Base-by-base conservation (phyloP, 139 green algal genomes). In the Axilococcus clingmanii region DNA sequence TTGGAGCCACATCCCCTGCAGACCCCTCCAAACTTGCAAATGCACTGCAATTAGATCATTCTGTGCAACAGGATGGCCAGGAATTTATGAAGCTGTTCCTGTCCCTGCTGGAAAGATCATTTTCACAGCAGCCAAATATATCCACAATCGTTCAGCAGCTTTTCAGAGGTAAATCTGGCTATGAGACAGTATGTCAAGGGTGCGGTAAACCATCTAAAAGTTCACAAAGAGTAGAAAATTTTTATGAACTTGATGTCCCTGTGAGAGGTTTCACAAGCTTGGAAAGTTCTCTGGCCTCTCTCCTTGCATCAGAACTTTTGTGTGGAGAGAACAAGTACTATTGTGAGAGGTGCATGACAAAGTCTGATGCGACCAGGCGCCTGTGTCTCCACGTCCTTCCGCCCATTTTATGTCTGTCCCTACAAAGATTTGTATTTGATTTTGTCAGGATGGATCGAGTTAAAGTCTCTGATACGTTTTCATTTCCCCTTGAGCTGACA, bases 21-120 rank as follows among this genome's bases (percentile, higher is more conserved):
- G 80, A 94, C 62, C 83, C 85, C 4, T 51, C 48, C 2, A 37
- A 45, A 0, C 81, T 95, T 51, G 80, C 74, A 6, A 42, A 54
- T 2, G 52, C 59, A 9, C 76, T 95, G 25, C 70, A 84, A 37
- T 57, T 95, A 8, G 67, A 94, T 52, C 77, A 78, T 40, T 63
- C 40, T 20, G 65, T 88, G 7, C 87, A 95, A 71, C 86, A 94
- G 74, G 88, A 96, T 59, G 79, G 88, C 0, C 78, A 90, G 29
- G 88, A 96, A 64, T 96, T 96, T 44, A 72, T 90, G 28, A 96
- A 94, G 75, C 77, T 96, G 50, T 78, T 96, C 47, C 71, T 95
- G 8, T 72, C 40, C 5, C 66, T 87, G 50, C 63, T 95, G 61
- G 85, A 96, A 66, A 31, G 48, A 1, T 28, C 52, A 40, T 63